Evolutionary conservation across 2,329 filamentous ascomycete species (phyloP).

Genomic region (Fusarium agapanthi): DNA sequence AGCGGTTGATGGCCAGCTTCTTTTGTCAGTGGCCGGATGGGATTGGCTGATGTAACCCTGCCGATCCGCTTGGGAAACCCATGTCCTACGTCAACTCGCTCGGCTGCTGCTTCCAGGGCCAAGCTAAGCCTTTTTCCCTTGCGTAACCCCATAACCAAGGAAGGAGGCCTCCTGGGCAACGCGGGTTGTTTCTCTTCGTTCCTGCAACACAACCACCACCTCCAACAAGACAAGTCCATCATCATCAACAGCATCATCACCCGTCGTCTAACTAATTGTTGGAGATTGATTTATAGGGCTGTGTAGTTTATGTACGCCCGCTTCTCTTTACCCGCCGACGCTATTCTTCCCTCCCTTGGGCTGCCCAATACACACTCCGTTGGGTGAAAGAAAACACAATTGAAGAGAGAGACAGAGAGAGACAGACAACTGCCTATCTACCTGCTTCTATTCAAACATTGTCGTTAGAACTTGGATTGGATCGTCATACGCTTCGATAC

Average conservation of each 20-base stretch:
- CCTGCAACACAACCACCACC: constrained; percentile 24
- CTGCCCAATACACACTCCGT: neutral
- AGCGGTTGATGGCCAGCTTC: constrained; percentile 9
- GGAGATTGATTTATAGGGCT: neutral
- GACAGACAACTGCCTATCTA: neutral
- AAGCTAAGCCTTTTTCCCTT: constrained; percentile 8
- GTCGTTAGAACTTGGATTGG: constrained; percentile 8
- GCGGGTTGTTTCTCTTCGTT: constrained; percentile 3
- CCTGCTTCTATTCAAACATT: neutral
- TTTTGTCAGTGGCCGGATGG: neutral
- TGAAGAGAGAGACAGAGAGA: neutral
- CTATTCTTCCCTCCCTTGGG: neutral
- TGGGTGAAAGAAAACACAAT: constrained; percentile 1
- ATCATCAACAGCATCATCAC: constrained; percentile 8
- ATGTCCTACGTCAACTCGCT: constrained; percentile 34
- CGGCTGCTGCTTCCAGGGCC: neutral
- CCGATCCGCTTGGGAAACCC: constrained; percentile 13
- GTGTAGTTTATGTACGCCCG: constrained; percentile 2
- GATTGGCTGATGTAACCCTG: neutral
- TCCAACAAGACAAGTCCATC: constrained; percentile 4
- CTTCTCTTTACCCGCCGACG: neutral
- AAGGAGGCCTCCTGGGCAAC: constrained; percentile 32
- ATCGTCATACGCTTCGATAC: constrained; percentile 13
- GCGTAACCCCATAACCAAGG: neutral
- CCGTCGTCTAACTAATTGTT: neutral